phyloP scores from a whole-genome alignment of 2,329 filamentous ascomycete genomes.

The Botrytis elliptica region DNA sequence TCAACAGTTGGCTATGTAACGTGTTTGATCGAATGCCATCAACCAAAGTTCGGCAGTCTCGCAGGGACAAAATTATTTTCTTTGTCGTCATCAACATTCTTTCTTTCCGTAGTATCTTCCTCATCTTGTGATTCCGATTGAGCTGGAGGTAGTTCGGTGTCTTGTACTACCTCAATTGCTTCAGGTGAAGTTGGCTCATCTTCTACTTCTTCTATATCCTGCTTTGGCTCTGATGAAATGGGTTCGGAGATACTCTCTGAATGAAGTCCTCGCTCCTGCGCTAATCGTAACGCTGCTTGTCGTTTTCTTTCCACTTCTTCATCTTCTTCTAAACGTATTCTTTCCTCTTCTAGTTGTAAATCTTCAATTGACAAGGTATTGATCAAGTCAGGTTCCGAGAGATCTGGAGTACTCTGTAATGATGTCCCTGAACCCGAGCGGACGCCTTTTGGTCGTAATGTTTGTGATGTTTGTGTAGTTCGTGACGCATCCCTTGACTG shows the following conservation, averaged over 20 bases:
- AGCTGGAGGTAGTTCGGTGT: background rate
- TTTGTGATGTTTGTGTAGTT: constrained; percentile 41
- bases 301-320: constrained; percentile 53
- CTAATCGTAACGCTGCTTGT: constrained; percentile 52
- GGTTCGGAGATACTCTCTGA: constrained; percentile 37
- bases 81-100: constrained; percentile 4
- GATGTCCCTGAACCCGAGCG: constrained; percentile 33
- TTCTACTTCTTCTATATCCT: constrained; percentile 21
- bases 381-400: constrained; percentile 41
- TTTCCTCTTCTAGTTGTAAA: constrained; percentile 53
- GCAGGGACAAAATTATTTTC: constrained; percentile 54
- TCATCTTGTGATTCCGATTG: background rate
- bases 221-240: constrained; percentile 29
- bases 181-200: constrained; percentile 19
- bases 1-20: background rate
- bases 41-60: constrained; percentile 55
- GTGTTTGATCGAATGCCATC: constrained; percentile 1
- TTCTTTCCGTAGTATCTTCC: background rate
- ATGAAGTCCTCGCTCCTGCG: constrained; percentile 49
- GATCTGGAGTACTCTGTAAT: constrained; percentile 38
- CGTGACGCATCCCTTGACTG: constrained; percentile 54
- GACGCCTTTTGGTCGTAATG: constrained; percentile 25
- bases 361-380: constrained; percentile 51
- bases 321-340: constrained; percentile 48
- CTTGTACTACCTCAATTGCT: background rate